These are phyloP conservation scores for Linnemannia hyalina DNA, from an alignment of 192 early-diverging fungal species.

Conservation along the genomic window DNA sequence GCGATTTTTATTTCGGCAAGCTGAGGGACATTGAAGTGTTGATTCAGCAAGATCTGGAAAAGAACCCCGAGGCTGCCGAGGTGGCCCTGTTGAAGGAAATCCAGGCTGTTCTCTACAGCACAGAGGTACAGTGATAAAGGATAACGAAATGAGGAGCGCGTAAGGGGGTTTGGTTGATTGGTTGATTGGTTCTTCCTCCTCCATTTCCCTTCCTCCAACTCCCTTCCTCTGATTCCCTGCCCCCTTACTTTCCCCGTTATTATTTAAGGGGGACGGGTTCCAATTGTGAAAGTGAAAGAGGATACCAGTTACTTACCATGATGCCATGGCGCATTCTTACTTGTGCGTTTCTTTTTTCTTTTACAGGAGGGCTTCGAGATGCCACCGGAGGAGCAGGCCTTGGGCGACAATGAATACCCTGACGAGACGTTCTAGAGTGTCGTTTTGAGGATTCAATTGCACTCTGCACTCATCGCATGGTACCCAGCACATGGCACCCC, in stretches of 20 bases:
- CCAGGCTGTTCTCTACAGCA: constrained; percentile 92
- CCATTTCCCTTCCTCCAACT: neutral
- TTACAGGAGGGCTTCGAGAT: constrained; percentile 84
- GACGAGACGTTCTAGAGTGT: constrained; percentile 72
- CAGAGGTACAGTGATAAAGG: constrained; percentile 60
- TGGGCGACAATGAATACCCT: constrained; percentile 57
- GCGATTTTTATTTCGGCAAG: constrained; percentile 98
- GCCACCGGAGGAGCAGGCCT: constrained; percentile 65
- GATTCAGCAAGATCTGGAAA: constrained; percentile 83
- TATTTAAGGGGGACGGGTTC: neutral
- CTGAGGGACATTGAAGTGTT: constrained; percentile 94
- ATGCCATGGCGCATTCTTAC: too few relatives aligned
- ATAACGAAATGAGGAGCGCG: neutral
- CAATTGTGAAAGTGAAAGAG: neutral
- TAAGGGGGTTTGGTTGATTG: too few relatives aligned
- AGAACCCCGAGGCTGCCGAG: constrained; percentile 59
- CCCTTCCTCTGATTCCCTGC: too few relatives aligned
- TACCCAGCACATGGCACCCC: neutral
- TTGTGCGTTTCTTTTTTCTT: neutral
- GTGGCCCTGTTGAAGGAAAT: constrained; percentile 77
- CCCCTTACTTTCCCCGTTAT: neutral
- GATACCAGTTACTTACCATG: neutral
- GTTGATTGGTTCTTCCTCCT: too few relatives aligned
- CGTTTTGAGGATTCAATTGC: neutral
- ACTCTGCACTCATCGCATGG: neutral